Conservation (phyloP, 2,329 filamentous ascomycete species). For the Exophiala spinifera region DNA sequence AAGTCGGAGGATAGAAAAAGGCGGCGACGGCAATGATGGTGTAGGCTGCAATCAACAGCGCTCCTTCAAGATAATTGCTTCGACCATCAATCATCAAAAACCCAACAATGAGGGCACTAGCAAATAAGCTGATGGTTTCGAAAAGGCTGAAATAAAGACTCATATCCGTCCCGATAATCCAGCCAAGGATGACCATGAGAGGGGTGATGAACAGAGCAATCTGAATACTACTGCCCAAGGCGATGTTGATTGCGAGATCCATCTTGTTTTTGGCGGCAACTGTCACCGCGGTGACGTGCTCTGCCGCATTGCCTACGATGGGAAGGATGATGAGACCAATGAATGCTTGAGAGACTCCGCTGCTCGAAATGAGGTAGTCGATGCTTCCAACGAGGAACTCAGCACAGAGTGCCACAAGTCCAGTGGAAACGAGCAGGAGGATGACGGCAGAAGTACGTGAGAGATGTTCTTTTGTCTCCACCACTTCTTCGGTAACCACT, state of each 20-base stretch:
- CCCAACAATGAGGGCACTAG: conserved; percentile 81
- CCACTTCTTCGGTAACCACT: conserved; percentile 32
- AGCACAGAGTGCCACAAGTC: conserved; percentile 64
- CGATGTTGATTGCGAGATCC: conserved; percentile 70
- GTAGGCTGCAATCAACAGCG: conserved; percentile 62
- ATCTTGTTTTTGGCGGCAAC: conserved; percentile 74
- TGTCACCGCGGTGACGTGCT: conserved; percentile 68
- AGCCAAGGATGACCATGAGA: conserved; percentile 68
- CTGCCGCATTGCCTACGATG: conserved; percentile 70
- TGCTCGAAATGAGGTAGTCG: conserved; percentile 58
- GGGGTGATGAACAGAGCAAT: conserved; percentile 69
- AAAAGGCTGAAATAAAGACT: conserved; percentile 83
- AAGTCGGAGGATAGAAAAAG: conserved; percentile 64
- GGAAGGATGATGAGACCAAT: conserved; percentile 70
- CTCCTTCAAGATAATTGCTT: conserved; percentile 81
- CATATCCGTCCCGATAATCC: conserved; percentile 67
- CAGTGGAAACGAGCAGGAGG: conserved; percentile 63
- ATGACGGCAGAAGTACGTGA: conserved; percentile 52
- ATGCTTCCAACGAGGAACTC: conserved; percentile 70
- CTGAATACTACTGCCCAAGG: conserved; percentile 68
- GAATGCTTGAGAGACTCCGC: conserved; percentile 60
- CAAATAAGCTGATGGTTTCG: conserved; percentile 82
- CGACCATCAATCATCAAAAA: conserved; percentile 81
- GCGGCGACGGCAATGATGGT: conserved; percentile 65
- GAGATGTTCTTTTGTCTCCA: conserved; percentile 33